Conservation (phyloP, 2,329 filamentous ascomycete species). For the Ambrosiella xylebori region DNA sequence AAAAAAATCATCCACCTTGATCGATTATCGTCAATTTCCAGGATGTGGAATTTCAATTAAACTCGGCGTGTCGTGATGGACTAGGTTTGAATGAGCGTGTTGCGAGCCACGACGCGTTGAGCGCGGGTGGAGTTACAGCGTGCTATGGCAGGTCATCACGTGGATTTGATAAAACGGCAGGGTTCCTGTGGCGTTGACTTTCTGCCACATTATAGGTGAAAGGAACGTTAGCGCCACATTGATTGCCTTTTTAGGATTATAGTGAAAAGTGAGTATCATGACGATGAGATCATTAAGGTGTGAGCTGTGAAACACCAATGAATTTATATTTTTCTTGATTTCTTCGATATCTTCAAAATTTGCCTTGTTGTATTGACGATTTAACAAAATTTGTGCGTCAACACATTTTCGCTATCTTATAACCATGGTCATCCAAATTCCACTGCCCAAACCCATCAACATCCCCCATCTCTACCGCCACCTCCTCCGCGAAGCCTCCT, state of each 20-base stretch:
- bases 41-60: background rate
- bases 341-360: background rate
- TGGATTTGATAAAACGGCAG: background rate
- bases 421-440: conserved; percentile 16
- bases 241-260: background rate
- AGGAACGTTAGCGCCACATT: background rate
- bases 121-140: background rate
- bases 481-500: conserved; percentile 42
- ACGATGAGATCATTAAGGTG: background rate
- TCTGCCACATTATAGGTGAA: background rate
- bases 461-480: conserved; percentile 37
- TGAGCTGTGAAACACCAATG: background rate
- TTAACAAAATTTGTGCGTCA: background rate
- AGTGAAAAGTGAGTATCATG: background rate
- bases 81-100: background rate
- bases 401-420: background rate
- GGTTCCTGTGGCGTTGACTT: background rate
- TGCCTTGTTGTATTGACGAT: background rate
- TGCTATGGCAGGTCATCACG: background rate
- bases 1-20: background rate
- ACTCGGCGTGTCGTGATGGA: background rate
- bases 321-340: background rate
- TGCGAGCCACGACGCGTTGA: background rate
- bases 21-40: background rate
- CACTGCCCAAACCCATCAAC: conserved; percentile 17